phyloP scores from a whole-genome alignment of 495 filamentous ascomycete genomes.

The Bryoglossum gracile region DNA sequence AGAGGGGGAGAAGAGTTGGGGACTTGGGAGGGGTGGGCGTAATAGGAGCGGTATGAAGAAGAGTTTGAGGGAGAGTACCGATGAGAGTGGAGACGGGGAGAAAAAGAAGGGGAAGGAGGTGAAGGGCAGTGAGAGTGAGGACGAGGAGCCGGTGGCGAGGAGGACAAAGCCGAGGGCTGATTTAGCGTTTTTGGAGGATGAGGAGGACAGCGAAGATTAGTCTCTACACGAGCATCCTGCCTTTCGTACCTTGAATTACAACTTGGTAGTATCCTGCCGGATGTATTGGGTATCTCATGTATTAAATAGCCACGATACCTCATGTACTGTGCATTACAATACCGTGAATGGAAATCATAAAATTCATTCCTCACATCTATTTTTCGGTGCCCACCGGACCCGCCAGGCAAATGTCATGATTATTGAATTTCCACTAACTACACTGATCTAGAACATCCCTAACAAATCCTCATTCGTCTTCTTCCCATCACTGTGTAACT shows the following conservation, averaged over 20 bases:
- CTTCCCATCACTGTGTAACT: slow-evolving; percentile 37
- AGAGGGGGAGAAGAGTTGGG: slow-evolving; percentile 73
- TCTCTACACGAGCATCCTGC: too few relatives aligned
- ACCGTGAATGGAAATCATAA: too few relatives aligned
- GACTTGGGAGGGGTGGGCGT: slow-evolving; percentile 36
- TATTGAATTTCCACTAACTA: slow-evolving; percentile 4
- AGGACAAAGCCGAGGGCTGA: slow-evolving; percentile 21
- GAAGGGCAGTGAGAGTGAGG: slow-evolving; percentile 13
- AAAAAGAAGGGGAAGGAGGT: slow-evolving; percentile 24
- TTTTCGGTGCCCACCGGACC: neutral
- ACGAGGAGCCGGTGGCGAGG: slow-evolving; percentile 1
- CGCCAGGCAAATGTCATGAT: neutral
- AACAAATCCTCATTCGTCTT: slow-evolving; percentile 84
- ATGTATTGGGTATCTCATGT: too few relatives aligned
- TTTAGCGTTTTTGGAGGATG: slow-evolving; percentile 23
- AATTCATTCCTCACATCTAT: too few relatives aligned
- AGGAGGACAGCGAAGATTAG: too few relatives aligned
- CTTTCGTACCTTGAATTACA: too few relatives aligned
- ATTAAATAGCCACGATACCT: too few relatives aligned
- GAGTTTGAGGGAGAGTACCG: slow-evolving; percentile 40
- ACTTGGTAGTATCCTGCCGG: too few relatives aligned
- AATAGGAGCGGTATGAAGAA: slow-evolving; percentile 28
- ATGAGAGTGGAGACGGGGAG: slow-evolving; percentile 27
- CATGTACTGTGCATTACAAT: too few relatives aligned
- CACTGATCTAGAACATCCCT: slow-evolving; percentile 65